These are phyloP conservation scores for Rhizophagus clarus DNA, from an alignment of 192 early-diverging fungal species.

Conservation along the genomic window DNA sequence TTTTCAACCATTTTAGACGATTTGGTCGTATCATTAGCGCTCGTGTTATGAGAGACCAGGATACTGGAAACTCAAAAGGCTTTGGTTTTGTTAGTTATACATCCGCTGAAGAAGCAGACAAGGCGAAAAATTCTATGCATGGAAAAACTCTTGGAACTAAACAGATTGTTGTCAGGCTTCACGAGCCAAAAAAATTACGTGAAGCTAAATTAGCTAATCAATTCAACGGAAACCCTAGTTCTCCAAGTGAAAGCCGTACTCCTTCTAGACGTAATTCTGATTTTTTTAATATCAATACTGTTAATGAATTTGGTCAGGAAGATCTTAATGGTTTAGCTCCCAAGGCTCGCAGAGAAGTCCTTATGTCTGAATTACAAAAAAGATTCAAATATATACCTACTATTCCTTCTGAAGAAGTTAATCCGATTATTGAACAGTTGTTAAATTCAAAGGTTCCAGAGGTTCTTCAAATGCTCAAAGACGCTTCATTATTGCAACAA, in stretches of 20 bases:
- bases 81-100: conserved; percentile 96
- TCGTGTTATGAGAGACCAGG: conserved; percentile 80
- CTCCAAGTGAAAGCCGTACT: conserved; percentile 25
- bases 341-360: conserved; percentile 27
- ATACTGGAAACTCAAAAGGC: conserved; percentile 76
- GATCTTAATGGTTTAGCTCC: conserved; percentile 21
- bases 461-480: conserved; percentile 24
- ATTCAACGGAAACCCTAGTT: neutral
- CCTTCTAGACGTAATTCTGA: conserved; percentile 33
- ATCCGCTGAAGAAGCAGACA: conserved; percentile 84
- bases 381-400: conserved; percentile 27
- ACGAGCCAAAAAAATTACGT: conserved; percentile 90
- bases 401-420: conserved; percentile 30
- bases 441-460: conserved; percentile 21
- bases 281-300: conserved; percentile 4
- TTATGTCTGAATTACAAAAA: conserved; percentile 35
- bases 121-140: conserved; percentile 91
- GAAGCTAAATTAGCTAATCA: conserved; percentile 24
- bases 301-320: conserved; percentile 28
- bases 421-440: conserved; percentile 30
- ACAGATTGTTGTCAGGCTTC: conserved; percentile 89
- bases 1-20: conserved; percentile 87
- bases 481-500: conserved; percentile 17
- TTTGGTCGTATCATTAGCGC: conserved; percentile 90
- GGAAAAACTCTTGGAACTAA: conserved; percentile 77